phyloP scores from a whole-genome alignment of 345 rosid genomes.

The Crucihimalaya himalaica region DNA sequence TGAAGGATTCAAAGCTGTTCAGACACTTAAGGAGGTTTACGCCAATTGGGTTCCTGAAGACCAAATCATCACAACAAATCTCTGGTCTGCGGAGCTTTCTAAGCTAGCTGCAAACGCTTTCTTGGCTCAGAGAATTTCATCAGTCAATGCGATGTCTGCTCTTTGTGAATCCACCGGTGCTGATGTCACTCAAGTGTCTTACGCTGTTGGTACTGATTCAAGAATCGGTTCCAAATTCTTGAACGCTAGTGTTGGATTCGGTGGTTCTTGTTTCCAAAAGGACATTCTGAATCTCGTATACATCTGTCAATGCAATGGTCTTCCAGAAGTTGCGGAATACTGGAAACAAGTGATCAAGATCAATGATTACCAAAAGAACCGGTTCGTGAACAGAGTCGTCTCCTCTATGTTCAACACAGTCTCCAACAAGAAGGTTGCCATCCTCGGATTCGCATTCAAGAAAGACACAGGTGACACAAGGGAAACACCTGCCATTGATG shows the following conservation, averaged over 20 bases:
- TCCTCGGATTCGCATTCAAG: slow-evolving; percentile 88
- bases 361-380: slow-evolving; percentile 84
- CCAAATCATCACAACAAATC: slow-evolving; percentile 78
- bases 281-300: slow-evolving; percentile 85
- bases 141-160: slow-evolving; percentile 93
- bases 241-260: slow-evolving; percentile 89
- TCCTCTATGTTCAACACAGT: slow-evolving; percentile 92
- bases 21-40: slow-evolving; percentile 74
- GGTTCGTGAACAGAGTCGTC: slow-evolving; percentile 84
- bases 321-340: slow-evolving; percentile 90
- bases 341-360: slow-evolving; percentile 97
- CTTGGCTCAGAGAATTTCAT: slow-evolving; percentile 91
- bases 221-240: slow-evolving; percentile 89
- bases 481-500: slow-evolving; percentile 92
- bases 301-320: slow-evolving; percentile 93
- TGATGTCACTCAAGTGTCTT: slow-evolving; percentile 73
- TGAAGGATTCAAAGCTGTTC: slow-evolving; percentile 73
- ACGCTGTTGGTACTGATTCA: slow-evolving; percentile 80
- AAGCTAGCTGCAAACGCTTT: slow-evolving; percentile 95
- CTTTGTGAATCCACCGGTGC: slow-evolving; percentile 91
- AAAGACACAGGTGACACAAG: slow-evolving; percentile 92
- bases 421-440: slow-evolving; percentile 76
- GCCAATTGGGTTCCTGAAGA: slow-evolving; percentile 86
- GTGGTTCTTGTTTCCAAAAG: slow-evolving; percentile 92
- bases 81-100: slow-evolving; percentile 95